phyloP scores from a whole-genome alignment of 768 basidiomycete species.

The Boletus tylopilopsis region DNA sequence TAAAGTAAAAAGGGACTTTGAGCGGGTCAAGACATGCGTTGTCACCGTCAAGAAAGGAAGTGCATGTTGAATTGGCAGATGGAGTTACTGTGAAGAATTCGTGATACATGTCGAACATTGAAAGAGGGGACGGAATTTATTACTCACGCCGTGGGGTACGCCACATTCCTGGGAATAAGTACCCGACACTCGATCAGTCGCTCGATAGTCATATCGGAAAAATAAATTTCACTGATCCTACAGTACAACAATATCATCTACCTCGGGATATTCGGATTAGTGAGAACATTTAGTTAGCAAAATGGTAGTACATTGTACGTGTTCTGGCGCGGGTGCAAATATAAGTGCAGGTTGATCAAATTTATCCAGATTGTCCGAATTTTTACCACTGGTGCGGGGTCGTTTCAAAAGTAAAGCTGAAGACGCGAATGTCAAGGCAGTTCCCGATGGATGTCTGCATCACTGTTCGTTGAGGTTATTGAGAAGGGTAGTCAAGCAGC shows the following conservation, averaged over 20 bases:
- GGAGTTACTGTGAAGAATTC: slow-evolving; percentile 1
- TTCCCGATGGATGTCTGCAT: not conserved
- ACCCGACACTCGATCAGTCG: too few species aligned
- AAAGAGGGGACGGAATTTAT: too few species aligned
- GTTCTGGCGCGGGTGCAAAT: slow-evolving; percentile 25
- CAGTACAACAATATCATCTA: slow-evolving; percentile 33
- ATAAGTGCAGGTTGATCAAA: slow-evolving; percentile 25
- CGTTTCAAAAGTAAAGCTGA: slow-evolving; percentile 16
- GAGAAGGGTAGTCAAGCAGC: slow-evolving; percentile 85
- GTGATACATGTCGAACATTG: slow-evolving; percentile 16
- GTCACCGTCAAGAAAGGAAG: slow-evolving; percentile 30
- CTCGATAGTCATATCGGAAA: too few species aligned
- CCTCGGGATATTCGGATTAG: slow-evolving; percentile 31
- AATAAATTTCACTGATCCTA: slow-evolving; percentile 25
- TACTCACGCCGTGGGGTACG: too few species aligned
- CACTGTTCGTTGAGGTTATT: slow-evolving; percentile 80
- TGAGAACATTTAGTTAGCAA: slow-evolving; percentile 27
- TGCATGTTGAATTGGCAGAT: slow-evolving; percentile 37
- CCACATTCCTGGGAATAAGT: too few species aligned
- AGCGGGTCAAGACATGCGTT: slow-evolving; percentile 35
- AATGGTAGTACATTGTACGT: slow-evolving; percentile 30
- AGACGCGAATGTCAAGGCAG: slow-evolving; percentile 1
- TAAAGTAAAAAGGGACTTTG: slow-evolving; percentile 55
- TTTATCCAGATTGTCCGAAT: slow-evolving; percentile 32
- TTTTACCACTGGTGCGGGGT: slow-evolving; percentile 17